phyloP scores from a whole-genome alignment of 495 filamentous ascomycete genomes.

The Penicillium desertorum region DNA sequence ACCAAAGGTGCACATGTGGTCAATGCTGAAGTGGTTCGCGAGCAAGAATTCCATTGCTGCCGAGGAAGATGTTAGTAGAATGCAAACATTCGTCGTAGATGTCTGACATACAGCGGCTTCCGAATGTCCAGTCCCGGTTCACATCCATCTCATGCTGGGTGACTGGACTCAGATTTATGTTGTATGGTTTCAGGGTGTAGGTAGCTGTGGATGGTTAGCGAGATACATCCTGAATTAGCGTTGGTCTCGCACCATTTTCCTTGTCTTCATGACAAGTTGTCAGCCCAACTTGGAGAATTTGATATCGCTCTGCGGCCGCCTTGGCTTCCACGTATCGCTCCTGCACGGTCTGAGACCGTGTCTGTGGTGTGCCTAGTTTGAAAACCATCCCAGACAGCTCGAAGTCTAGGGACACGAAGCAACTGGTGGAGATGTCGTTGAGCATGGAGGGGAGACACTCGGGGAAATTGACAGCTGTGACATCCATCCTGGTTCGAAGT shows the following conservation, averaged over 20 bases:
- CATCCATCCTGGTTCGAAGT: slow-evolving; percentile 56
- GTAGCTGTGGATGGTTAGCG: slow-evolving; percentile 34
- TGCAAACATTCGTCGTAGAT: background rate
- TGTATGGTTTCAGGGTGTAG: slow-evolving; percentile 67
- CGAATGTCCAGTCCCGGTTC: slow-evolving; percentile 55
- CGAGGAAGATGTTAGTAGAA: slow-evolving; percentile 12
- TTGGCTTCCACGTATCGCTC: slow-evolving; percentile 66
- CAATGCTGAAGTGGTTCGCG: slow-evolving; percentile 62
- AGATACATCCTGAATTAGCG: background rate
- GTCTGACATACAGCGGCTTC: slow-evolving; percentile 46
- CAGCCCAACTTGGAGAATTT: slow-evolving; percentile 74
- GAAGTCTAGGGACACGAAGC: slow-evolving; percentile 71
- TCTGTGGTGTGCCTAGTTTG: slow-evolving; percentile 25
- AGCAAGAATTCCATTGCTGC: slow-evolving; percentile 63
- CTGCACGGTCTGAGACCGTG: slow-evolving; percentile 50
- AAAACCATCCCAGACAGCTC: slow-evolving; percentile 71
- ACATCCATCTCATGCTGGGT: slow-evolving; percentile 49
- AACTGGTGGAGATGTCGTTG: slow-evolving; percentile 54
- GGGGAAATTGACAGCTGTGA: slow-evolving; percentile 55
- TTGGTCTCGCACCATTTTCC: slow-evolving; percentile 36
- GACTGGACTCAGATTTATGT: slow-evolving; percentile 62
- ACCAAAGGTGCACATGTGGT: slow-evolving; percentile 55
- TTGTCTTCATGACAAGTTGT: slow-evolving; percentile 61
- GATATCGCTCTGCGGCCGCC: slow-evolving; percentile 65
- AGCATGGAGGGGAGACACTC: slow-evolving; percentile 59